These are phyloP conservation scores for barley (Hordeum vulgare) DNA, from an alignment of 176 grass and related monocot species.

Conservation along the genomic window MorexV3_pseudomolecules_assembly NC_058520.1:100851478-100851977, in stretches of 20 bases:
- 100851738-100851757: slow-evolving; percentile 85
- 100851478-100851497: not conserved
- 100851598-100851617: not conserved
- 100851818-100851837: slow-evolving; percentile 48
- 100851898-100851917: slow-evolving; percentile 26
- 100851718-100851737: slow-evolving; percentile 88
- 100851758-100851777: slow-evolving; percentile 21
- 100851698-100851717: slow-evolving; percentile 82
- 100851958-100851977: slow-evolving; percentile 74
- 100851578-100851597: not conserved
- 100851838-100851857: not conserved
- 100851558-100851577: not conserved
- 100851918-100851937: slow-evolving; percentile 63
- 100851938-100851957: slow-evolving; percentile 63
- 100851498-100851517: not conserved
- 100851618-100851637: not conserved
- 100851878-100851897: not conserved
- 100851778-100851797: slow-evolving; percentile 18
- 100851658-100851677: slow-evolving; percentile 33
- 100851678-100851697: slow-evolving; percentile 53
- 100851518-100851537: not conserved
- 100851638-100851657: not conserved
- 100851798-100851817: slow-evolving; percentile 33
- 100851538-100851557: not conserved
- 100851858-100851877: not conserved